Percentiles rank a stretch among this genome's conserved stretches.
Conservation (phyloP, 352 stramenopile genomes). For the Phytophthora multivora region DNA sequence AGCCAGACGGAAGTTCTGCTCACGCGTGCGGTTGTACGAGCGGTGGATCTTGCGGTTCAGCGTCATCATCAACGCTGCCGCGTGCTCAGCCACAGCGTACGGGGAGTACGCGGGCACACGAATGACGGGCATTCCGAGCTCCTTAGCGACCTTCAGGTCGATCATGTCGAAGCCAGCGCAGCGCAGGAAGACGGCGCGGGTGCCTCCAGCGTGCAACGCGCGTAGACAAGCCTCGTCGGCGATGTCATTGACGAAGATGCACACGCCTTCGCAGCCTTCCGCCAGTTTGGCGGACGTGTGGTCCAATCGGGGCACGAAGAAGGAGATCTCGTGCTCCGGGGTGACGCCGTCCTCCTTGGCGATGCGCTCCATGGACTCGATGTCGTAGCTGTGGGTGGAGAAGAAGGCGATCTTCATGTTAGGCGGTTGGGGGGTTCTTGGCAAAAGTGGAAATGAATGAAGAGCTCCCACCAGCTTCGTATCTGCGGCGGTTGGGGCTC, state of each 20-base stretch:
- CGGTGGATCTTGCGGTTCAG: slow-evolving; percentile 84
- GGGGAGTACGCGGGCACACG: slow-evolving; percentile 82
- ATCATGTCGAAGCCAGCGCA: slow-evolving; percentile 86
- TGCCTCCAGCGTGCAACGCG: slow-evolving; percentile 49
- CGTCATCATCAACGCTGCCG: slow-evolving; percentile 78
- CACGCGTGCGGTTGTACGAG: slow-evolving; percentile 74
- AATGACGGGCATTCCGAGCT: slow-evolving; percentile 60
- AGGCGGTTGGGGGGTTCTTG: not conserved
- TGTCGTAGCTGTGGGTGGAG: slow-evolving; percentile 77
- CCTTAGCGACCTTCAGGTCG: slow-evolving; percentile 61
- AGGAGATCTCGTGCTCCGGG: slow-evolving; percentile 54
- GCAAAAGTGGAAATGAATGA: slow-evolving; percentile 24
- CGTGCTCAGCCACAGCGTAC: slow-evolving; percentile 83
- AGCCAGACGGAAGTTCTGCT: slow-evolving; percentile 80
- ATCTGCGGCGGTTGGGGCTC: too few species aligned
- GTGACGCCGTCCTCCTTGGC: slow-evolving; percentile 50
- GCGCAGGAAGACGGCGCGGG: slow-evolving; percentile 73
- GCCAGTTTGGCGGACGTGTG: slow-evolving; percentile 57
- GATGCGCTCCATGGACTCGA: slow-evolving; percentile 53
- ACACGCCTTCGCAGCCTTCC: slow-evolving; percentile 59
- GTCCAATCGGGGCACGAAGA: slow-evolving; percentile 61
- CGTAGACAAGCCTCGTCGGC: slow-evolving; percentile 64
- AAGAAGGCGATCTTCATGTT: slow-evolving; percentile 82
- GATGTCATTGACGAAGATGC: slow-evolving; percentile 90
- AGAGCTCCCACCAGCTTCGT: too few species aligned